phyloP scores from a whole-genome alignment of 805 yeast species.

The Isabelozyma pseudorhagii region DNA sequence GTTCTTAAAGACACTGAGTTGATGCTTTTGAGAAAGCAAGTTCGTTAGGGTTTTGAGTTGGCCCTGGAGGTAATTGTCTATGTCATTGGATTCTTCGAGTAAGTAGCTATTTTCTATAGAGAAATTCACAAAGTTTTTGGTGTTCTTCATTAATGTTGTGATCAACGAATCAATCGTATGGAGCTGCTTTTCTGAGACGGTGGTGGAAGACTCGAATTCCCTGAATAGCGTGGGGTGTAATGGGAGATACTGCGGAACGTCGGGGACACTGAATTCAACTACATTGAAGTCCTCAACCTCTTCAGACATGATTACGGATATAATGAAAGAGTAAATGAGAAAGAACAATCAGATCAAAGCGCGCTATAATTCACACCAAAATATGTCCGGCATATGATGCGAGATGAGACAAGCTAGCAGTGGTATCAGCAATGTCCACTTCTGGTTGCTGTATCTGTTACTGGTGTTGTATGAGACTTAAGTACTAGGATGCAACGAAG shows the following conservation, averaged over 20 bases:
- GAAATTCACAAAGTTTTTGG: constrained; percentile 6
- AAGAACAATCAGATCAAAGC: not conserved
- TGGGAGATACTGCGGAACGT: not conserved
- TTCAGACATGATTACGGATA: not conserved
- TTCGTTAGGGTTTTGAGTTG: constrained; percentile 10
- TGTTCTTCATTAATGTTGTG: constrained; percentile 11
- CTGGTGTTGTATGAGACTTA: too few species aligned
- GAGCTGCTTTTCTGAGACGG: constrained; percentile 2
- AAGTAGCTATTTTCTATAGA: constrained; percentile 4
- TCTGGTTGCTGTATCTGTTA: too few species aligned
- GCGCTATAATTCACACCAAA: too few species aligned
- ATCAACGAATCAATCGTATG: constrained; percentile 9
- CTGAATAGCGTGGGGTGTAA: not conserved
- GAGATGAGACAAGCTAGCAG: too few species aligned
- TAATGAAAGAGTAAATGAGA: not conserved
- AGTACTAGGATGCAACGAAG: too few species aligned
- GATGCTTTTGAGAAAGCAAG: constrained; percentile 9
- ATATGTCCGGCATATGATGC: too few species aligned
- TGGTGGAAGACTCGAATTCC: not conserved
- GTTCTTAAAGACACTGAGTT: constrained; percentile 6
- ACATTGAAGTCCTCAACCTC: not conserved
- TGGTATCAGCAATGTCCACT: too few species aligned
- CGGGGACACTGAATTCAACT: not conserved
- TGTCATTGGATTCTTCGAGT: not conserved
- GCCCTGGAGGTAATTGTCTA: not conserved